Conservation (phyloP, 1,139 yeast species). For the Hyphopichia burtonii region DNA sequence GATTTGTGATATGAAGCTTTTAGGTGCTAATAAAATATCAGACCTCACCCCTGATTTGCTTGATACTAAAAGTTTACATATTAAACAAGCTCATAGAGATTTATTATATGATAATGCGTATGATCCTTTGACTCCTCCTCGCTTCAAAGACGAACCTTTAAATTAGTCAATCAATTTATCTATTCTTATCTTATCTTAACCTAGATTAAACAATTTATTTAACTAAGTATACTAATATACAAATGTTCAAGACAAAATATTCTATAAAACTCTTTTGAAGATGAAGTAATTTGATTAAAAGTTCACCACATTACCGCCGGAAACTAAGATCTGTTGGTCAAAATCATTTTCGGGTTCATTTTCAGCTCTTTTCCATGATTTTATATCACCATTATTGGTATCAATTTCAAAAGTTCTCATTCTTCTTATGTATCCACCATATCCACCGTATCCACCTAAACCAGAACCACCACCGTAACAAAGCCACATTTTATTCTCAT, state of each 20-base stretch:
- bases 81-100: slow-evolving; percentile 8
- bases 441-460: slow-evolving; percentile 93
- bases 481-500: slow-evolving; percentile 59
- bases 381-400: slow-evolving; percentile 48
- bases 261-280: not conserved
- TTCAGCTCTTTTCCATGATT: slow-evolving; percentile 72
- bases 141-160: slow-evolving; percentile 8
- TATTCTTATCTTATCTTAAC: not conserved
- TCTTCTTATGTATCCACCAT: slow-evolving; percentile 79
- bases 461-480: slow-evolving; percentile 95
- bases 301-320: slow-evolving; percentile 40
- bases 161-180: not conserved
- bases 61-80: slow-evolving; percentile 9
- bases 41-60: slow-evolving; percentile 8
- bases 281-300: not conserved
- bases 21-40: slow-evolving; percentile 9
- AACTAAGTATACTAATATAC: not conserved
- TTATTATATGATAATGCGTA: slow-evolving; percentile 11
- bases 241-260: not conserved
- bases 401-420: slow-evolving; percentile 70
- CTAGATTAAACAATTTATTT: not conserved
- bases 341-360: slow-evolving; percentile 47
- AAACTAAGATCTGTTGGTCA: slow-evolving; percentile 61
- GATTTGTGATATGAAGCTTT: slow-evolving; percentile 40
- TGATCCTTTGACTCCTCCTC: slow-evolving; percentile 13